Conservation (phyloP, 2,329 filamentous ascomycete species). For the Apiospora rasikravindrae region DNA sequence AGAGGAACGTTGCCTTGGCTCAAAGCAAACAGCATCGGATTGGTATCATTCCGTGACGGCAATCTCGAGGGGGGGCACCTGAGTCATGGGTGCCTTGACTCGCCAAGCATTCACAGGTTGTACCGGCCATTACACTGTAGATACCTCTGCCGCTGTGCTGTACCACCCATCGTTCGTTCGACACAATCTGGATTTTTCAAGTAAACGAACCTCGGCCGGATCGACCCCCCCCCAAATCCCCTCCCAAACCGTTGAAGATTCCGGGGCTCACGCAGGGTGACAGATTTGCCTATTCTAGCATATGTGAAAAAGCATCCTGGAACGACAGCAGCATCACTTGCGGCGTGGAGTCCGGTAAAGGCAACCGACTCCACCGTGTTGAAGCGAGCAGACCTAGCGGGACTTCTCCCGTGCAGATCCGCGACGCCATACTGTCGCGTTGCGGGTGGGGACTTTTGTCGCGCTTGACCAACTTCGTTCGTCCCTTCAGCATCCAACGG, state of each 20-base stretch:
- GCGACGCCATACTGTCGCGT: background rate
- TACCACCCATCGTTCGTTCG: no score
- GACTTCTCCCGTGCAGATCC: background rate
- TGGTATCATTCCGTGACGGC: background rate
- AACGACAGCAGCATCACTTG: background rate
- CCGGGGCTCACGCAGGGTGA: background rate
- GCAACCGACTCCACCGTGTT: background rate
- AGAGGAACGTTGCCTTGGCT: background rate
- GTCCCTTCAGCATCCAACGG: background rate
- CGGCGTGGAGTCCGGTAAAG: background rate
- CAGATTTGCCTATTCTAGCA: background rate
- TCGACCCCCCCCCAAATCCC: background rate
- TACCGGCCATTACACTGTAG: background rate
- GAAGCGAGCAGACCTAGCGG: background rate
- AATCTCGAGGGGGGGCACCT: background rate
- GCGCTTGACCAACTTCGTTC: background rate
- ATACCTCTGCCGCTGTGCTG: background rate
- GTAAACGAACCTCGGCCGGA: background rate
- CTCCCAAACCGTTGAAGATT: background rate
- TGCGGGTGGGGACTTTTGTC: background rate
- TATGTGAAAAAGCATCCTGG: background rate
- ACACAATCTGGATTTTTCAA: no score
- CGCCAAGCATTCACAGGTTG: background rate
- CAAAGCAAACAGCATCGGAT: background rate
- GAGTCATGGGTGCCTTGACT: slow-evolving; percentile 2